Percentiles rank a stretch among this genome's conserved stretches.
Evolutionary conservation across 2,329 filamentous ascomycete genomes (phyloP).

Genomic region (Karstenula rhodostoma): DNA sequence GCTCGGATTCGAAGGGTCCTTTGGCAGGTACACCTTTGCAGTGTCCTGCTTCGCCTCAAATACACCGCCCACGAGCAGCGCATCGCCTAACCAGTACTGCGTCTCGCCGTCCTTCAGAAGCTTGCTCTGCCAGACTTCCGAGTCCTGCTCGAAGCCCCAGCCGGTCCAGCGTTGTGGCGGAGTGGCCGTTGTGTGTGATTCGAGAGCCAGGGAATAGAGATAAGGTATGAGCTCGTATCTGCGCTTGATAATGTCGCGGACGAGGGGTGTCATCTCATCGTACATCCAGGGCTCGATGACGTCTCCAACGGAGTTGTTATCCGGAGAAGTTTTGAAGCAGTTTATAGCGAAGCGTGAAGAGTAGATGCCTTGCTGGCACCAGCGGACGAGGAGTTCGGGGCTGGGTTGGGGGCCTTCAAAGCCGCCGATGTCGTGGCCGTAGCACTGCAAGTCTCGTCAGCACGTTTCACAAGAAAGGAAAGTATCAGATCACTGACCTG

Average conservation of each 20-base stretch:
- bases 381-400: slow-evolving; percentile 74
- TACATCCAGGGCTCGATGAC: slow-evolving; percentile 85
- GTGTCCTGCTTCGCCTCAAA: slow-evolving; percentile 66
- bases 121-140: slow-evolving; percentile 68
- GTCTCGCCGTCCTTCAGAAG: slow-evolving; percentile 69
- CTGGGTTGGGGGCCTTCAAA: slow-evolving; percentile 78
- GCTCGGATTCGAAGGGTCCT: slow-evolving; percentile 50
- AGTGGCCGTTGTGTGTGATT: slow-evolving; percentile 67
- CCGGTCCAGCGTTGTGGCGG: slow-evolving; percentile 77
- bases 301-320: slow-evolving; percentile 72
- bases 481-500: slow-evolving; percentile 53
- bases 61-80: slow-evolving; percentile 71
- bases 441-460: slow-evolving; percentile 57
- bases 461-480: neutral
- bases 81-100: slow-evolving; percentile 77
- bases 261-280: slow-evolving; percentile 68
- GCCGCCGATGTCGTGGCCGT: slow-evolving; percentile 78
- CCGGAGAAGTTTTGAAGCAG: slow-evolving; percentile 75
- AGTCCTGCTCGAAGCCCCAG: slow-evolving; percentile 74
- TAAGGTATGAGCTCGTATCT: slow-evolving; percentile 77
- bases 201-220: slow-evolving; percentile 70
- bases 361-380: slow-evolving; percentile 76
- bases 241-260: slow-evolving; percentile 72
- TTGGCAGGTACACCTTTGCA: slow-evolving; percentile 70
- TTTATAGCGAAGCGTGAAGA: slow-evolving; percentile 78